Conservation (phyloP, 73 alveolate species). For the Symbiodinium pilosum region DNA sequence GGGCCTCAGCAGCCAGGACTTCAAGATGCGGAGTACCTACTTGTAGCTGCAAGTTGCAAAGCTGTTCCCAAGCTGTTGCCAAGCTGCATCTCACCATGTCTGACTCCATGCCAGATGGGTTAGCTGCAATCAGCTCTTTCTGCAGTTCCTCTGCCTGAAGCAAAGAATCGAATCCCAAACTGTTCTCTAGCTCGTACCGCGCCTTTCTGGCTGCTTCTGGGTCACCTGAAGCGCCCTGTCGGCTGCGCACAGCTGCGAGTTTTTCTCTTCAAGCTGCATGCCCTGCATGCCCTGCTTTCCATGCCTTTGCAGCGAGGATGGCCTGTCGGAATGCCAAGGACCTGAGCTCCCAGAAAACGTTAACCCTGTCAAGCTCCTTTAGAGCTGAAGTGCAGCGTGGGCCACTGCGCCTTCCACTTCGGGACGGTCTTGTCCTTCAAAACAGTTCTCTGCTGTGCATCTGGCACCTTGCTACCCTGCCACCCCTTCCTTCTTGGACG, state of each 20-base stretch:
- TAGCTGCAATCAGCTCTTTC: conserved; percentile 75
- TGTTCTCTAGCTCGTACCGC: neutral
- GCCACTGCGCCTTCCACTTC: conserved; percentile 88
- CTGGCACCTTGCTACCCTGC: neutral
- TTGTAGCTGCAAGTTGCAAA: no score
- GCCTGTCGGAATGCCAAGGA: conserved; percentile 90
- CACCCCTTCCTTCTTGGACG: neutral
- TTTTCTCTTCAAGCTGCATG: no score
- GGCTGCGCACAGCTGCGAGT: no score
- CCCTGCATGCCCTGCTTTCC: no score
- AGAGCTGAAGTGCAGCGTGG: neutral
- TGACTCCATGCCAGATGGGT: conserved; percentile 54
- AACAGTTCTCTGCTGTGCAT: neutral
- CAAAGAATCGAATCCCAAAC: neutral
- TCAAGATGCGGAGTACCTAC: no score
- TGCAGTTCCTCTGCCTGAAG: conserved; percentile 83
- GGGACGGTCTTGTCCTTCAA: conserved; percentile 65
- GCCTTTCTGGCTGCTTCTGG: conserved; percentile 85
- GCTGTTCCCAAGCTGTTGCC: neutral
- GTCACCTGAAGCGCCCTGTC: conserved; percentile 87
- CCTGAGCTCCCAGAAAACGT: neutral
- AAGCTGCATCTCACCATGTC: conserved; percentile 79
- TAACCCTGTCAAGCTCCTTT: no score
- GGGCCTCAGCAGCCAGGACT: conserved; percentile 10
- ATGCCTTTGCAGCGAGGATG: conserved; percentile 62